Conservation (phyloP, 163 green algal species). For the Prototheca wickerhamii region DNA sequence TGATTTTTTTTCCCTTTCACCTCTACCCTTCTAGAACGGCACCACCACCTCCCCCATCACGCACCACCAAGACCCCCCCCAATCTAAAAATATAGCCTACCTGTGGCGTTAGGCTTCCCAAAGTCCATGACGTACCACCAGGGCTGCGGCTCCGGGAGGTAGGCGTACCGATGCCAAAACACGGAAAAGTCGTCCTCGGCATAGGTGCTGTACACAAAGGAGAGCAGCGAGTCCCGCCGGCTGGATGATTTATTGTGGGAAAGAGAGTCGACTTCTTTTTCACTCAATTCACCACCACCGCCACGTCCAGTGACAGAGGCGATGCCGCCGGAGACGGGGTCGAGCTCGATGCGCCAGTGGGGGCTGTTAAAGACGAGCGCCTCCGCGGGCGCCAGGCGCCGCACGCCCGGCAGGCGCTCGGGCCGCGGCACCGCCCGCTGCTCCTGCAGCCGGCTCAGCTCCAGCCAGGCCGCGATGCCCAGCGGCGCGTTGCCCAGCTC, state of each 20-base stretch:
- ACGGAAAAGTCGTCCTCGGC: constrained; percentile 34
- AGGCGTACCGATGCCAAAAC: constrained; percentile 31
- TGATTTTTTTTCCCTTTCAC: too few relatives aligned
- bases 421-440: constrained; percentile 1
- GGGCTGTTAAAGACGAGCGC: constrained; percentile 3
- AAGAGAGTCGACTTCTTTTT: too few relatives aligned
- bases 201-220: constrained; percentile 32
- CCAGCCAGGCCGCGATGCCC: background rate
- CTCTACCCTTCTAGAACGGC: too few relatives aligned
- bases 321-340: constrained; percentile 12
- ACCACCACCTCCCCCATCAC: too few relatives aligned
- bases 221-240: constrained; percentile 10
- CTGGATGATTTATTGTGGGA: too few relatives aligned
- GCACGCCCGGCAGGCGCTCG: constrained; percentile 4
- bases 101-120: constrained; percentile 30
- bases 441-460: constrained; percentile 2
- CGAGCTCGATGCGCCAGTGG: constrained; percentile 17
- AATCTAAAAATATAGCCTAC: constrained; percentile 3
- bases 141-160: background rate
- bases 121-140: constrained; percentile 27
- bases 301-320: too few relatives aligned
- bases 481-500: constrained; percentile 14
- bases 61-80: background rate
- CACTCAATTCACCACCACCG: too few relatives aligned
- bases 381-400: background rate